Percentiles rank a stretch among this genome's conserved stretches.
Conservation (phyloP, 2,329 filamentous ascomycete species). For the Fusarium virguliforme region DNA sequence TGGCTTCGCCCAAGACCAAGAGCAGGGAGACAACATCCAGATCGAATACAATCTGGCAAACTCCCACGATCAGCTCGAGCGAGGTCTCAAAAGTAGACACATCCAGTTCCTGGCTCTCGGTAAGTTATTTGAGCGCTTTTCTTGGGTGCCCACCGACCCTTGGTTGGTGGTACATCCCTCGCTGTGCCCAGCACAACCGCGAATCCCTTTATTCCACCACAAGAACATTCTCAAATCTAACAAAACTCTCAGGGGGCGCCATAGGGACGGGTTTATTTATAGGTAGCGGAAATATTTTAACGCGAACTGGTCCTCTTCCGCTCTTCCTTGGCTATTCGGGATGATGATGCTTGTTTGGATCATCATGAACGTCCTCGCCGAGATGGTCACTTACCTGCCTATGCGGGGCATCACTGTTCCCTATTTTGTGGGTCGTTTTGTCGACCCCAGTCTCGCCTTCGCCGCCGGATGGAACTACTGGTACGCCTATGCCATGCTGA, state of each 20-base stretch:
- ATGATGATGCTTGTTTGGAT: constrained; percentile 30
- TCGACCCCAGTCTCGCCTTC: constrained; percentile 71
- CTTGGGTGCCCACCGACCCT: too few relatives aligned
- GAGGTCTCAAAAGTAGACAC: constrained; percentile 73
- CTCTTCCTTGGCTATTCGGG: constrained; percentile 35
- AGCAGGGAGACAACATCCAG: constrained; percentile 46
- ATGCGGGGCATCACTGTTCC: constrained; percentile 71
- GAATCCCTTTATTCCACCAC: too few relatives aligned
- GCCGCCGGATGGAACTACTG: constrained; percentile 75
- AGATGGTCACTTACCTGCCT: constrained; percentile 71
- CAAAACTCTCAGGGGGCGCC: constrained; percentile 58
- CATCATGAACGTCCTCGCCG: constrained; percentile 59
- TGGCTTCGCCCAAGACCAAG: constrained; percentile 50
- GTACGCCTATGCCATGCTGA: constrained; percentile 73
- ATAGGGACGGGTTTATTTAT: constrained; percentile 78
- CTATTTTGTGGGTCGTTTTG: constrained; percentile 70
- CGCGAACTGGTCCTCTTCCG: constrained; percentile 28
- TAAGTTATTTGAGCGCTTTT: not conserved
- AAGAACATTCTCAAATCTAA: rapidly evolving
- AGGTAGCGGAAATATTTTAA: constrained; percentile 32
- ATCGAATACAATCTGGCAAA: constrained; percentile 58
- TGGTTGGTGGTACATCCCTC: too few relatives aligned
- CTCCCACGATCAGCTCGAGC: constrained; percentile 64
- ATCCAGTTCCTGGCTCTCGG: constrained; percentile 69
- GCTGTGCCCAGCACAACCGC: too few relatives aligned